These are phyloP conservation scores for Candida silvicultrix DNA, from an alignment of 805 yeast species.

Conservation along the genomic window DNA sequence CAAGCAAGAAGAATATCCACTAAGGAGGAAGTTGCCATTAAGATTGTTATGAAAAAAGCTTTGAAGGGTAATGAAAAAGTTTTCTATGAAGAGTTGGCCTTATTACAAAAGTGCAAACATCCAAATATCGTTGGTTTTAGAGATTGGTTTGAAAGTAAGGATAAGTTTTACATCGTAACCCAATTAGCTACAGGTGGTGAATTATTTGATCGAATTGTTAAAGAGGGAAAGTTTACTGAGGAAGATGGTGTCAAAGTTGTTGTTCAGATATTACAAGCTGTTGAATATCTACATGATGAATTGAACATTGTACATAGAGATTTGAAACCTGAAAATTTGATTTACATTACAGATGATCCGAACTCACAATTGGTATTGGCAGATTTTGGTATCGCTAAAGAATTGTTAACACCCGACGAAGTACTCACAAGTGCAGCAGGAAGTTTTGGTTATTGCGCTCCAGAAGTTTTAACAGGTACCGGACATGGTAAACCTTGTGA, in stretches of 20 bases:
- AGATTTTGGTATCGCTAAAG: constrained; percentile 93
- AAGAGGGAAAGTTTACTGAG: constrained; percentile 82
- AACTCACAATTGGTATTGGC: constrained; percentile 79
- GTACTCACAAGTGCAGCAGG: constrained; percentile 74
- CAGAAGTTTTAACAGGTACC: constrained; percentile 73
- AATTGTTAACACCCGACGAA: constrained; percentile 53
- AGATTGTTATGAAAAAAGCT: constrained; percentile 81
- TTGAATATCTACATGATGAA: constrained; percentile 65
- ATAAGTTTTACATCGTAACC: constrained; percentile 88
- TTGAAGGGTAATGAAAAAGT: constrained; percentile 72
- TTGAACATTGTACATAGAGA: constrained; percentile 86
- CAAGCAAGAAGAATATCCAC: constrained; percentile 51
- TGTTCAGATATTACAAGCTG: constrained; percentile 69
- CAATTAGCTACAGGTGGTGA: constrained; percentile 97
- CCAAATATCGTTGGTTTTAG: constrained; percentile 85
- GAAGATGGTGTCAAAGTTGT: constrained; percentile 75
- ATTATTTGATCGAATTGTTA: constrained; percentile 78
- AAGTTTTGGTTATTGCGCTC: constrained; percentile 95
- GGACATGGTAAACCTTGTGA: constrained; percentile 97
- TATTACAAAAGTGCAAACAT: constrained; percentile 65
- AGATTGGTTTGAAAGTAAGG: constrained; percentile 92
- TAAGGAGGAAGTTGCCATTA: constrained; percentile 77
- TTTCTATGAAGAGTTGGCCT: constrained; percentile 70
- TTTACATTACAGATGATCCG: constrained; percentile 53
- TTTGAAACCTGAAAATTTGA: constrained; percentile 87